Evolutionary conservation across 2,329 filamentous ascomycete genomes (phyloP).

Genomic region (Aspergillus pseudoviridinutans): DNA sequence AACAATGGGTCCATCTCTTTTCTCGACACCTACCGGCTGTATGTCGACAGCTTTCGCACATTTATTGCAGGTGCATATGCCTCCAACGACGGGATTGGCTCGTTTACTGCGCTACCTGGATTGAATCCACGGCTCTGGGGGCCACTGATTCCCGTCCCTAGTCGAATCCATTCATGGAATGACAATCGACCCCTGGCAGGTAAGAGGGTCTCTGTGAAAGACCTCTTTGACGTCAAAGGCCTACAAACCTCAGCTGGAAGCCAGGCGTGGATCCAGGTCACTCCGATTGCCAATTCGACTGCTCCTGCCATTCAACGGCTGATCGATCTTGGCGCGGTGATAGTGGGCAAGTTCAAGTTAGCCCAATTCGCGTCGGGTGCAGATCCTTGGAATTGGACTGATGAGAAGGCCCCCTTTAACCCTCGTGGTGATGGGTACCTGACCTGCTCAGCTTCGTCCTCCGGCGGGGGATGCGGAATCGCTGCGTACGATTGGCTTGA

Average conservation of each 20-base stretch:
- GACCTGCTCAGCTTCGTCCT: conserved; percentile 28
- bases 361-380: conserved; percentile 33
- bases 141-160: conserved; percentile 8
- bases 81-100: conserved; percentile 3
- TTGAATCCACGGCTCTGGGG: conserved; percentile 1
- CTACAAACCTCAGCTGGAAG: conserved; percentile 32
- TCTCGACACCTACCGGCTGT: conserved; percentile 10
- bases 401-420: conserved; percentile 31
- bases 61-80: conserved; percentile 10
- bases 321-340: conserved; percentile 29
- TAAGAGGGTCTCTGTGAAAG: conserved; percentile 33
- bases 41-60: conserved; percentile 6
- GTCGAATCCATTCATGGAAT: conserved; percentile 16
- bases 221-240: conserved; percentile 34
- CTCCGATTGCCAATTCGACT: conserved; percentile 20
- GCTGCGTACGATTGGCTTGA: conserved; percentile 42
- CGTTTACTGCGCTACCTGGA: conserved; percentile 1
- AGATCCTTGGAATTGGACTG: conserved; percentile 18
- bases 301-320: conserved; percentile 32
- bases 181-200: conserved; percentile 34
- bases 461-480: conserved; percentile 30
- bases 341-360: conserved; percentile 35
- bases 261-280: conserved; percentile 26
- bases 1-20: neutral
- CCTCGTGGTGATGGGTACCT: conserved; percentile 36